These are phyloP conservation scores for Backusella psychrophila DNA, from an alignment of 192 early-diverging fungal genomes.

Conservation along the genomic window DNA sequence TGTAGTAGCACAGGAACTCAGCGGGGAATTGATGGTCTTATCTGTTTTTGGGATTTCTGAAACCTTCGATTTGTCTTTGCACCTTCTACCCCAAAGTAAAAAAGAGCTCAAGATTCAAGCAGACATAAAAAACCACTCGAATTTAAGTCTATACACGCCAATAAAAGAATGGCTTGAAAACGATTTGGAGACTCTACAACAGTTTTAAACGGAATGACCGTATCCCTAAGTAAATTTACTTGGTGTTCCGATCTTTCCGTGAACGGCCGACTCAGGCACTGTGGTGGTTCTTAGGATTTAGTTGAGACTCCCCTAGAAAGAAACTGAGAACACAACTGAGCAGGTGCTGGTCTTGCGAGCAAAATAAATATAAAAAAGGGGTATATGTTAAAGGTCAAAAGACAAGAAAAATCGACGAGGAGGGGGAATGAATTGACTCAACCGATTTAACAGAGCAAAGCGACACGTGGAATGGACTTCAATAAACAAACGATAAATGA, in stretches of 20 bases:
- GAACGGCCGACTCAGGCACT: constrained; percentile 17
- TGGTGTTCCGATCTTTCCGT: constrained; percentile 20
- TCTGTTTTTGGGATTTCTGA: constrained; percentile 7
- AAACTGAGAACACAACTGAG: neutral
- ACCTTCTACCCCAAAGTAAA: neutral
- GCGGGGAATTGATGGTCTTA: neutral
- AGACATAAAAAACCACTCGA: neutral
- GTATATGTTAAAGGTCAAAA: neutral
- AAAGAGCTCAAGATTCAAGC: neutral
- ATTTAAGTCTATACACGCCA: constrained; percentile 2
- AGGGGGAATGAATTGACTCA: neutral
- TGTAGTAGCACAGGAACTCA: constrained; percentile 7
- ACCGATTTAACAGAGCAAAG: neutral
- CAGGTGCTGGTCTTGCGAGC: neutral
- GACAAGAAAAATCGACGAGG: neutral
- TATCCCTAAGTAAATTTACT: constrained; percentile 8
- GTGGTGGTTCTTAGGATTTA: neutral
- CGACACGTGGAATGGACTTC: constrained; percentile 2
- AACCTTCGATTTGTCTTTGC: neutral
- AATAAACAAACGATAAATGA: constrained; percentile 8
- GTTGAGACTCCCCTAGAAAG: neutral
- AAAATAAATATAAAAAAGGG: neutral
- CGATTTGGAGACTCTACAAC: neutral
- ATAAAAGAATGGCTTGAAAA: neutral
- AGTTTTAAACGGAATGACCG: neutral